Evolutionary conservation across 2,329 filamentous ascomycete genomes (phyloP).

Genomic region (Trichoderma breve): DNA sequence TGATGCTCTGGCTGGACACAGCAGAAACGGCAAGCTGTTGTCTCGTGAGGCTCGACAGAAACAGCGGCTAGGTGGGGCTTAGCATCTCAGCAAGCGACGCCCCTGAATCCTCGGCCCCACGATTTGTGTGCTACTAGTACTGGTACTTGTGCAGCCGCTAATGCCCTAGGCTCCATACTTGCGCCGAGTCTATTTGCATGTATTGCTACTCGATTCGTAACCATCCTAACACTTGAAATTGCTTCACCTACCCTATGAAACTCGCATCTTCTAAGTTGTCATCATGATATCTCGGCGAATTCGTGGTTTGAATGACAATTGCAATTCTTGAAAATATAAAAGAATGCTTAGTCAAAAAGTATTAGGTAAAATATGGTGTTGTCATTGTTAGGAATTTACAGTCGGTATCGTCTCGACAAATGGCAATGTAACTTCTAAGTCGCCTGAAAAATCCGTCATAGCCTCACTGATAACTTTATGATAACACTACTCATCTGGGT

Average conservation of each 20-base stretch:
- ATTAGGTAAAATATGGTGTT: neutral
- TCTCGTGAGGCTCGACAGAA: conserved; percentile 18
- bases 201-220: neutral
- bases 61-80: conserved; percentile 4
- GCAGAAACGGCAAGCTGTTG: neutral
- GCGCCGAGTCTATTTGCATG: neutral
- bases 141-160: neutral
- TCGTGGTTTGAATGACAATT: neutral
- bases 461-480: neutral
- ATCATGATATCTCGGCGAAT: neutral
- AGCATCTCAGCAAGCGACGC: conserved; percentile 15
- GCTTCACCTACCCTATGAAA: neutral
- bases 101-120: conserved; percentile 19
- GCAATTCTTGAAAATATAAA: neutral
- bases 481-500: neutral
- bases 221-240: neutral
- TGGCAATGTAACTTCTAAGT: neutral
- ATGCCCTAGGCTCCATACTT: neutral
- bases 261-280: neutral
- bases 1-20: neutral
- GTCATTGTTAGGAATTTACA: neutral
- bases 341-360: neutral
- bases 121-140: neutral
- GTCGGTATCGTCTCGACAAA: neutral
- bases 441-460: neutral